phyloP scores from a whole-genome alignment of 306 rosid species.

The Prunus davidiana region DNA sequence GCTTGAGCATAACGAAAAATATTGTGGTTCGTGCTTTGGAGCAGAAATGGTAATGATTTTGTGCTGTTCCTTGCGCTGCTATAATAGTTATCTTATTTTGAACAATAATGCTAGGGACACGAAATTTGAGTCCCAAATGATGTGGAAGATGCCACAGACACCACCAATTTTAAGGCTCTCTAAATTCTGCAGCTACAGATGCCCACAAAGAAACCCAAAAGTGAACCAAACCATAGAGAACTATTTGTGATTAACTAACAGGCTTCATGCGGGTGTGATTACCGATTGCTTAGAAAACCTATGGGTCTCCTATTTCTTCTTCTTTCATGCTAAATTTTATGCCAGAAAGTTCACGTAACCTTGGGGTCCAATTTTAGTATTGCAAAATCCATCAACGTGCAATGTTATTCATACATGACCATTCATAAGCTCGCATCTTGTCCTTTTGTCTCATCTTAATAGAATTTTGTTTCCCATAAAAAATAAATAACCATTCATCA shows the following conservation, averaged over 20 bases:
- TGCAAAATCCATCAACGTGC: background rate
- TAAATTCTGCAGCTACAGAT: background rate
- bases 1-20: slow-evolving; percentile 76
- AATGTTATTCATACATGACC: background rate
- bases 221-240: background rate
- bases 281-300: background rate
- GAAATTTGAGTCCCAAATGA: background rate
- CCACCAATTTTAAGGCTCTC: background rate
- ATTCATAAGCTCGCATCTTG: background rate
- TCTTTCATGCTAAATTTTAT: background rate
- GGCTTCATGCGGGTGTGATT: background rate
- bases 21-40: slow-evolving; percentile 95
- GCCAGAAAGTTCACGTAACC: background rate
- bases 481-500: too few relatives aligned
- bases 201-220: background rate
- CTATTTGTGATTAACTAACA: background rate
- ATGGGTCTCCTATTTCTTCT: background rate
- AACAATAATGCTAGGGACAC: slow-evolving; percentile 9
- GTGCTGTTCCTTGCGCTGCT: slow-evolving; percentile 23
- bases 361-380: background rate
- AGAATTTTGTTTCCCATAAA: background rate
- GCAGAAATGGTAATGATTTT: slow-evolving; percentile 67
- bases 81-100: slow-evolving; percentile 15
- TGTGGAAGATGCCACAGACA: background rate
- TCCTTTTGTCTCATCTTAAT: too few relatives aligned